Conservation (phyloP, 208 protist species). For the Angomonas deanei region DNA sequence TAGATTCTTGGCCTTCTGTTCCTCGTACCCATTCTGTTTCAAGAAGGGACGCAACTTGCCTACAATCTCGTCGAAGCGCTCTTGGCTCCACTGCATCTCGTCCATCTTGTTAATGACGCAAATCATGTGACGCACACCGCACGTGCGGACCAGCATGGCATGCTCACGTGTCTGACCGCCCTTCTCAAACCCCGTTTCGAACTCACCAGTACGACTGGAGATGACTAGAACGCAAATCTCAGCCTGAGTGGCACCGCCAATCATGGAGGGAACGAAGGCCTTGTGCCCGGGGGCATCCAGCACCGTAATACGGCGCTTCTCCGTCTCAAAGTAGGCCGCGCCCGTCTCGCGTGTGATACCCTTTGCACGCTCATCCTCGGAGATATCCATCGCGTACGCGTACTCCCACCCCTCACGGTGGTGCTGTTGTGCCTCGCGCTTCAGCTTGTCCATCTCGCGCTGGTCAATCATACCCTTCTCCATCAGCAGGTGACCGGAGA, state of each 20-base stretch:
- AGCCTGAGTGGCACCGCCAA: constrained; percentile 96
- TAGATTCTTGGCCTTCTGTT: constrained; percentile 79
- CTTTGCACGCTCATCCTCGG: constrained; percentile 97
- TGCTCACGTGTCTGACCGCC: constrained; percentile 99
- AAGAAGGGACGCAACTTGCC: constrained; percentile 95
- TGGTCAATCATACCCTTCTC: constrained; percentile 95
- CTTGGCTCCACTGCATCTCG: constrained; percentile 95
- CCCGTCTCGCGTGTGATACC: constrained; percentile 98
- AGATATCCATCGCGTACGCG: constrained; percentile 98
- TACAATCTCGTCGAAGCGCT: constrained; percentile 95
- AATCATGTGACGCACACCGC: constrained; percentile 96
- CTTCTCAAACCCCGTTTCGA: constrained; percentile 98
- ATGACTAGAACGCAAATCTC: constrained; percentile 99
- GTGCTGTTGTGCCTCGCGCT: constrained; percentile 95
- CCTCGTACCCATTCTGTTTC: constrained; percentile 91
- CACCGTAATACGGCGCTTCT: constrained; percentile 95
- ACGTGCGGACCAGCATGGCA: constrained; percentile 97
- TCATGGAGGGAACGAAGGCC: constrained; percentile 99
- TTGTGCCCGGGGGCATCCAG: constrained; percentile 99
- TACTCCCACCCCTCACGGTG: constrained; percentile 97
- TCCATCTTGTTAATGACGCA: constrained; percentile 99
- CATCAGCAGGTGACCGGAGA: constrained; percentile 95
- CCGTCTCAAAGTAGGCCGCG: constrained; percentile 95
- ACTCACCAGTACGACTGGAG: constrained; percentile 97
- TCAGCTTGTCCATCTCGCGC: constrained; percentile 98